A percentile compares a stretch with the other conserved stretches of the same genome.
Conservation (phyloP, 1,284 basidiomycete species). For the Sutorius eximius region DNA sequence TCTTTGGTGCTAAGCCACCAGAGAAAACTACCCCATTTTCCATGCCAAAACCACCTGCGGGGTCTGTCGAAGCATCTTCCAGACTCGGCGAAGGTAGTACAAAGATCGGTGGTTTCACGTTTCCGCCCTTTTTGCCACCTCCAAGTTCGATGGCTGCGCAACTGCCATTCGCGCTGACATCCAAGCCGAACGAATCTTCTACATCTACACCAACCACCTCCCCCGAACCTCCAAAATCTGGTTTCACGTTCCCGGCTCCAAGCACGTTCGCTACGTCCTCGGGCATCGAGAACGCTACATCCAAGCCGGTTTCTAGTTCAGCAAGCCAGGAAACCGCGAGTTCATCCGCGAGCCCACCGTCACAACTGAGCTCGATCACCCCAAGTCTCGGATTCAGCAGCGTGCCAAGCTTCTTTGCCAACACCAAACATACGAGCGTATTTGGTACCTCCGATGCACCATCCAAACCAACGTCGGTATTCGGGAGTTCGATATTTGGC, state of each 20-base stretch:
- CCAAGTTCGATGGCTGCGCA: constrained; percentile 16
- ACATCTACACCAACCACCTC: constrained; percentile 7
- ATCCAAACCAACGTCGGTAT: constrained; percentile 26
- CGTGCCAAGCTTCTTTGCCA: constrained; percentile 26
- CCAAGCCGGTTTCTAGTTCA: constrained; percentile 4
- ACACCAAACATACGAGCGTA: constrained; percentile 16
- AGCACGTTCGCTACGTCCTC: constrained; percentile 1
- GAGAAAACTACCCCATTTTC: constrained; percentile 29
- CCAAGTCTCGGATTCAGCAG: constrained; percentile 20
- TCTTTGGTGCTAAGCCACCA: constrained; percentile 9
- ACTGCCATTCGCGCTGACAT: constrained; percentile 13
- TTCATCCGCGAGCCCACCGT: constrained; percentile 2
- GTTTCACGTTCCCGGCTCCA: constrained; percentile 16
- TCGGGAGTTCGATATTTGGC: constrained; percentile 32
- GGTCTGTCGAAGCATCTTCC: constrained; percentile 4
- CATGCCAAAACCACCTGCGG: constrained; percentile 44
- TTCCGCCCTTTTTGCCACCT: constrained; percentile 25
- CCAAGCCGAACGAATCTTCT: constrained; percentile 25
- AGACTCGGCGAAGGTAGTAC: constrained; percentile 16
- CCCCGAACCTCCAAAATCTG: constrained; percentile 22
- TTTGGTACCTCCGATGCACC: constrained; percentile 21
- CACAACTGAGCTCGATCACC: constrained; percentile 11
- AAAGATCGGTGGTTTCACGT: constrained; percentile 23
- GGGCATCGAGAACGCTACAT: constrained; percentile 1
- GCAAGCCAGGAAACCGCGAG: constrained; percentile 11